Conservation (phyloP, 805 yeast species). For the Yarrowia sp. region DNA sequence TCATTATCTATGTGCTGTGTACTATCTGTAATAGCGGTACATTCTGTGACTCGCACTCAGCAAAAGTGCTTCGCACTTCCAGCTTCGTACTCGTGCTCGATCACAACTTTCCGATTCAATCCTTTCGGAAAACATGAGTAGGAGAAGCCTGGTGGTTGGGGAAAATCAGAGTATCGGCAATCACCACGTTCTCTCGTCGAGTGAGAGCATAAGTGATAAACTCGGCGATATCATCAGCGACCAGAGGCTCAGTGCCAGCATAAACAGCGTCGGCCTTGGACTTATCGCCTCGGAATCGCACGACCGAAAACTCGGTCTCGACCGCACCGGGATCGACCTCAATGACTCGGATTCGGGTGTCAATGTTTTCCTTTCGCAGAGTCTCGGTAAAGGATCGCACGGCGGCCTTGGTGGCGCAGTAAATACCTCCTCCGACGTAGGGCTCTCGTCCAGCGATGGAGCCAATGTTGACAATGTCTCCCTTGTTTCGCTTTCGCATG, state of each 20-base stretch:
- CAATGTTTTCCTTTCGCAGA: constrained; percentile 69
- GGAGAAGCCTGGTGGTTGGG: constrained; percentile 85
- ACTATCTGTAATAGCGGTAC: no score
- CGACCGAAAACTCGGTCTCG: constrained; percentile 70
- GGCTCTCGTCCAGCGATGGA: constrained; percentile 71
- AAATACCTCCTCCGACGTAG: constrained; percentile 68
- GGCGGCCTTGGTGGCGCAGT: constrained; percentile 68
- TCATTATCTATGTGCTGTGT: no score
- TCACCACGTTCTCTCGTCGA: constrained; percentile 67
- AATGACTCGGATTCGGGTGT: constrained; percentile 66
- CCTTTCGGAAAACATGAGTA: constrained; percentile 50
- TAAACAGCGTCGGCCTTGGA: constrained; percentile 63
- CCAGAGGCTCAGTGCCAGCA: constrained; percentile 64
- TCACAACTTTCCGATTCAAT: neutral
- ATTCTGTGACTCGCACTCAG: neutral
- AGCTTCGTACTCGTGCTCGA: no score
- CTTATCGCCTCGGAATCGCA: constrained; percentile 62
- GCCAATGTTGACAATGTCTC: constrained; percentile 63
- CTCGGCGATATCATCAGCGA: constrained; percentile 74
- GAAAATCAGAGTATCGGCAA: constrained; percentile 80
- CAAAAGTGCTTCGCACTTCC: neutral
- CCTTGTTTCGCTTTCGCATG: constrained; percentile 63
- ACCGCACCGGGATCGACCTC: constrained; percentile 80
- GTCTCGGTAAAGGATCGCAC: constrained; percentile 56
- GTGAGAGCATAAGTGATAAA: constrained; percentile 64